These are phyloP conservation scores for Debaryomyces udenii DNA, from an alignment of 1,139 yeast genomes.

Conservation along the genomic window DNA sequence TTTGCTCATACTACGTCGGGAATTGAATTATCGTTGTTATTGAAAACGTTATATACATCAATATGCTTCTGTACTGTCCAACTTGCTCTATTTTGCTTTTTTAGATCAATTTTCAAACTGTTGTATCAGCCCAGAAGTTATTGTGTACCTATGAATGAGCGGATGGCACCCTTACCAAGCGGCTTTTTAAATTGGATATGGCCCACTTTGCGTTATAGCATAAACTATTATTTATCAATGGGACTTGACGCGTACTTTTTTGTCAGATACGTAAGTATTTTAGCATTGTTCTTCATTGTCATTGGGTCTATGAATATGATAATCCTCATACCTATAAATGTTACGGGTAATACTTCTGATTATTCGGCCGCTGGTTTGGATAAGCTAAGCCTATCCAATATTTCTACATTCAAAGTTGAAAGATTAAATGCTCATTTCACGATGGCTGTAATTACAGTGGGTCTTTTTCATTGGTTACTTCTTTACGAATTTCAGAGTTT, in stretches of 20 bases:
- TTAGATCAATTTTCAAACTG: conserved; percentile 48
- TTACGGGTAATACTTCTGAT: conserved; percentile 38
- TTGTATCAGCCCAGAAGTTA: conserved; percentile 62
- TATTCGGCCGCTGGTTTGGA: conserved; percentile 55
- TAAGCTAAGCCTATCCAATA: conserved; percentile 61
- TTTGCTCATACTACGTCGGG: conserved; percentile 50
- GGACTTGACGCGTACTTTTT: conserved; percentile 74
- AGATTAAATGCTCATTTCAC: conserved; percentile 57
- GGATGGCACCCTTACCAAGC: conserved; percentile 39
- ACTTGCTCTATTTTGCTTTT: conserved; percentile 51
- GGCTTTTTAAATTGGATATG: conserved; percentile 53
- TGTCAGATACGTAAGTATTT: conserved; percentile 52
- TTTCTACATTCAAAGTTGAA: conserved; percentile 48
- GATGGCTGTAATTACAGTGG: conserved; percentile 52
- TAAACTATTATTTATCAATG: conserved; percentile 45
- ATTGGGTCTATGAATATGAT: conserved; percentile 56
- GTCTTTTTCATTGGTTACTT: conserved; percentile 56
- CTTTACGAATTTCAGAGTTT: conserved; percentile 52
- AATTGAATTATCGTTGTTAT: conserved; percentile 39
- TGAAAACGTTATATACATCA: conserved; percentile 56
- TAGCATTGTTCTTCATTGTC: conserved; percentile 50
- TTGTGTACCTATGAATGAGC: conserved; percentile 42
- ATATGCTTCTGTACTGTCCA: conserved; percentile 55
- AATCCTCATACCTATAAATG: conserved; percentile 60
- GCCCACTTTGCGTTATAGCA: conserved; percentile 42